Conservation (phyloP, 208 protist species). For the Strigomonas culicis region DNA sequence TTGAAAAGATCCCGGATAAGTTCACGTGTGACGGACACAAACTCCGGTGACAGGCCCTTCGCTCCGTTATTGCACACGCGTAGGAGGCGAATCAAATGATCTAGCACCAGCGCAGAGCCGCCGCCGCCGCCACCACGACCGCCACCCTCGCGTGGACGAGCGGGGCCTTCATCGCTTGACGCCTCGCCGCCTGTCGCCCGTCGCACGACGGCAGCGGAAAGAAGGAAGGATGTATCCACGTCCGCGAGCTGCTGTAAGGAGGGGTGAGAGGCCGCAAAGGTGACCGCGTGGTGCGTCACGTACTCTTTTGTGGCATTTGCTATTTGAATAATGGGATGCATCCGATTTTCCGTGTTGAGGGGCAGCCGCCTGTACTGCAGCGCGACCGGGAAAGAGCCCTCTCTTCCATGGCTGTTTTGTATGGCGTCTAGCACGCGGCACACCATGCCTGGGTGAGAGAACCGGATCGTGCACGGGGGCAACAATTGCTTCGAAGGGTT, state of each 20-base stretch:
- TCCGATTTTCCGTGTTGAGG: not conserved
- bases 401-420: not conserved
- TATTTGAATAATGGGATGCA: not conserved
- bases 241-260: not conserved
- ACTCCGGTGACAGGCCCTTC: not conserved
- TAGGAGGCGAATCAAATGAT: conserved; percentile 1
- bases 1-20: not conserved
- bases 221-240: too few species aligned
- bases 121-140: not conserved
- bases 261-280: not conserved
- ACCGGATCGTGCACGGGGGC: not conserved
- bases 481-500: not conserved
- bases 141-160: not conserved
- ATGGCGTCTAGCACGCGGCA: not conserved
- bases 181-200: not conserved
- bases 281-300: not conserved
- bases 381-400: not conserved
- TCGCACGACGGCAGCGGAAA: not conserved
- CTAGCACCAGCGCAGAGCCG: not conserved
- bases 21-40: not conserved
- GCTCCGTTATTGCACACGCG: not conserved
- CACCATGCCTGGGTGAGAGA: not conserved
- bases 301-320: not conserved
- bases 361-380: not conserved
- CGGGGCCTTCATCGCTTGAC: too few species aligned